phyloP scores from a whole-genome alignment of 2,329 filamentous ascomycete species.

The Monilinia laxa region DNA sequence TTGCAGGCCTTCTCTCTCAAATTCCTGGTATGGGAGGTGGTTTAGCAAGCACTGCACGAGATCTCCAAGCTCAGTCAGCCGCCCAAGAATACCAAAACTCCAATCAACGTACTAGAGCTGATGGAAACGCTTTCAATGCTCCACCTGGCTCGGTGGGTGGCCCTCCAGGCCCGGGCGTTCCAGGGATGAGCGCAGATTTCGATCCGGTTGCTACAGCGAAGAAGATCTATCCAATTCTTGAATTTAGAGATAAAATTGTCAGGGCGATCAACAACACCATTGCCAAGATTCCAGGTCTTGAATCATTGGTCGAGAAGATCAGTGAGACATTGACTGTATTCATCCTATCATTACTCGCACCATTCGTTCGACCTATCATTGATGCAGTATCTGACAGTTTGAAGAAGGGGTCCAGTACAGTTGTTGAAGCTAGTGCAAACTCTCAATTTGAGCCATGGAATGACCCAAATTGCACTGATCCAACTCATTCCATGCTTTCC shows the following conservation, averaged over 20 bases:
- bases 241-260: constrained; percentile 92
- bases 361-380: constrained; percentile 90
- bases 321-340: constrained; percentile 91
- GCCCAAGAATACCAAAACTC: constrained; percentile 62
- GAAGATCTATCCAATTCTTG: constrained; percentile 91
- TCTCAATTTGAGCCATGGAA: constrained; percentile 80
- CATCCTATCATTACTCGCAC: constrained; percentile 84
- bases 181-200: constrained; percentile 72
- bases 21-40: constrained; percentile 69
- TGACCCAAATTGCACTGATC: constrained; percentile 71
- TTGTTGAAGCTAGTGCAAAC: constrained; percentile 64
- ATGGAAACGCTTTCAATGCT: constrained; percentile 31
- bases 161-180: constrained; percentile 55
- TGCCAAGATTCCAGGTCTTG: constrained; percentile 85
- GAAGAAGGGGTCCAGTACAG: constrained; percentile 77
- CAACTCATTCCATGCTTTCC: constrained; percentile 78
- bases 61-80: constrained; percentile 59
- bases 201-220: constrained; percentile 74
- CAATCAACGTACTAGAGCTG: constrained; percentile 41
- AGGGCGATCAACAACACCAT: constrained; percentile 81
- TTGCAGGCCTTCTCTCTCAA: constrained; percentile 72
- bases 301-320: constrained; percentile 85
- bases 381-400: constrained; percentile 78
- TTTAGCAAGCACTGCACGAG: constrained; percentile 64
- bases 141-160: constrained; percentile 42